phyloP scores from a whole-genome alignment of 441 rosid species.

The Heliophila coronopifolia region DNA sequence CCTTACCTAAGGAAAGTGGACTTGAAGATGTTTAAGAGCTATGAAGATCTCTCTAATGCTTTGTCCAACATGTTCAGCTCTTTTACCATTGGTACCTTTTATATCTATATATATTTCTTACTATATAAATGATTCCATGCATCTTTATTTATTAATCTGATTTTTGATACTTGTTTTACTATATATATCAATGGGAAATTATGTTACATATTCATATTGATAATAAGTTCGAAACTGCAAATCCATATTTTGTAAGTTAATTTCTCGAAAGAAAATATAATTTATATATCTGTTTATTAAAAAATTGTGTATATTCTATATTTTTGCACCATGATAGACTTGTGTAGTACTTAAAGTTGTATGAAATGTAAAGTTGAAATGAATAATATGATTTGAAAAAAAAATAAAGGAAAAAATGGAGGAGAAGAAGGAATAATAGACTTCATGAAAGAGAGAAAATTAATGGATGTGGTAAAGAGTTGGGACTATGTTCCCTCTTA shows the following conservation, averaged over 20 bases:
- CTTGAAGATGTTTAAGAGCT: conserved; percentile 53
- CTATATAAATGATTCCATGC: not conserved
- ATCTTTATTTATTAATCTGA: not conserved
- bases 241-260: no score
- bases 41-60: conserved; percentile 59
- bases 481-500: conserved; percentile 76
- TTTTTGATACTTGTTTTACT: not conserved
- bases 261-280: not conserved
- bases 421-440: conserved; percentile 75
- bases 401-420: conserved; percentile 44
- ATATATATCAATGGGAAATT: not conserved
- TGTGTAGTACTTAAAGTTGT: no score
- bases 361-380: no score
- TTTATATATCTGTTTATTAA: no score
- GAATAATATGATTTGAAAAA: no score
- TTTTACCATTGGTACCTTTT: conserved; percentile 44
- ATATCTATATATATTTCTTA: not conserved
- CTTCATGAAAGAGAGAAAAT: conserved; percentile 64
- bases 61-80: conserved; percentile 65
- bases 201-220: not conserved
- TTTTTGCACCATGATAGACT: no score
- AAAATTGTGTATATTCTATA: no score
- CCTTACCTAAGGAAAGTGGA: conserved; percentile 85
- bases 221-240: not conserved
- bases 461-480: conserved; percentile 48